phyloP scores from a whole-genome alignment of 1,284 basidiomycete species.

The Phlebopus sp. region DNA sequence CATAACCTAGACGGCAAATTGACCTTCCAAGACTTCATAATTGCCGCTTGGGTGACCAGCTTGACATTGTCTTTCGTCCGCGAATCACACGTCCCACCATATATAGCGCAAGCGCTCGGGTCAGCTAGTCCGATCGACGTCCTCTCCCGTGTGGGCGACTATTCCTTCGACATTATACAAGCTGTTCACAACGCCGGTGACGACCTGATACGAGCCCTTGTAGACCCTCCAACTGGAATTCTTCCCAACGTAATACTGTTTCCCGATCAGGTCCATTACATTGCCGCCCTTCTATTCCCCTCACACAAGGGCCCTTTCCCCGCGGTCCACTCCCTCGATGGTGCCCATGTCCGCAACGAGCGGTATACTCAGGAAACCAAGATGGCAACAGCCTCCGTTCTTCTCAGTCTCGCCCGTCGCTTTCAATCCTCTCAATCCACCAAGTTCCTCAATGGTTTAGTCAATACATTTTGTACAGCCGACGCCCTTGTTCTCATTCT shows the following conservation, averaged over 20 bases:
- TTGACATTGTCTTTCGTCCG: conserved; percentile 25
- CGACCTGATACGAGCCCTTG: conserved; percentile 30
- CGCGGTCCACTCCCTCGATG: conserved; percentile 29
- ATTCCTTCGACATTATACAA: conserved; percentile 32
- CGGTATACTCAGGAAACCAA: conserved; percentile 27
- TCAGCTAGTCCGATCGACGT: conserved; percentile 19
- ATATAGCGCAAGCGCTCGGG: conserved; percentile 17
- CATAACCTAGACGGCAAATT: conserved; percentile 17
- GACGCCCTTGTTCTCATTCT: conserved; percentile 49
- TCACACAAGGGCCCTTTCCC: conserved; percentile 37
- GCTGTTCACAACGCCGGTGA: conserved; percentile 35
- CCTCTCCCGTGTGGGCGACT: conserved; percentile 23
- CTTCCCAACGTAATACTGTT: conserved; percentile 45
- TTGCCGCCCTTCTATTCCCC: conserved; percentile 38
- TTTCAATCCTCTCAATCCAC: conserved; percentile 38
- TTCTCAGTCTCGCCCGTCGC: conserved; percentile 55
- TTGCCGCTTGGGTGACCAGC: conserved; percentile 34
- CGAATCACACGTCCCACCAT: conserved; percentile 18
- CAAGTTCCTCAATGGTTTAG: conserved; percentile 26
- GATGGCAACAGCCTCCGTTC: conserved; percentile 49
- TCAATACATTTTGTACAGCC: conserved; percentile 41
- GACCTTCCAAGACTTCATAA: conserved; percentile 34
- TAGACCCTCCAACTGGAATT: conserved; percentile 34
- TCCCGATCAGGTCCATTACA: conserved; percentile 39
- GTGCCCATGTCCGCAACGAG: conserved; percentile 19